A percentile compares a stretch with the other conserved stretches of the same genome.
Evolutionary conservation across 2,329 filamentous ascomycete species (phyloP).

Genomic region (Cladosporium sp.): DNA sequence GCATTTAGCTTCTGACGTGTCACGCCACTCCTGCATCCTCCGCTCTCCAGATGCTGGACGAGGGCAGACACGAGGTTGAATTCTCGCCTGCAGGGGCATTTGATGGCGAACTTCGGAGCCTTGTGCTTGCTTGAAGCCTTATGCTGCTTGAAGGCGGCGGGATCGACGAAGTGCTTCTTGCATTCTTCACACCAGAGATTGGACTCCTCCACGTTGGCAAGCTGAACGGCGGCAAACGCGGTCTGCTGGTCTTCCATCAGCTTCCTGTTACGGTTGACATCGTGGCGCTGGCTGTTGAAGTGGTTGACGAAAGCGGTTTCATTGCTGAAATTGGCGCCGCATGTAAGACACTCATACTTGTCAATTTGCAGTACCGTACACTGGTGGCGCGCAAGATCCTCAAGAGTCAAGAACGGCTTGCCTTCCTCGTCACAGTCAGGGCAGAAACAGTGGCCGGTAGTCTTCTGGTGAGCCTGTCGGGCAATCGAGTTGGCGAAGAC

Average conservation of each 20-base stretch:
- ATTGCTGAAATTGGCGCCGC: neutral
- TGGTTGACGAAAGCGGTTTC: conserved; percentile 8
- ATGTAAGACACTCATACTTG: neutral
- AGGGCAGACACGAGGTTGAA: conserved; percentile 23
- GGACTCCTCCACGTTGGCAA: conserved; percentile 15
- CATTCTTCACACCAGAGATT: conserved; percentile 23
- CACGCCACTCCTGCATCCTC: conserved; percentile 23
- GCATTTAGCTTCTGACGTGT: conserved; percentile 23
- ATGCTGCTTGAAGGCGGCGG: conserved; percentile 19
- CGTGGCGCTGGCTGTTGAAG: conserved; percentile 17
- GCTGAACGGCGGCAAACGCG: neutral
- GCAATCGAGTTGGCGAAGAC: conserved; percentile 5
- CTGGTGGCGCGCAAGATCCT: conserved; percentile 14
- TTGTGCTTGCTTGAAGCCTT: conserved; percentile 25
- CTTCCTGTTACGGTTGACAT: neutral
- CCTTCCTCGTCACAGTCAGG: conserved; percentile 12
- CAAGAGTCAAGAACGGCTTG: neutral
- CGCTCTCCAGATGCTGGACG: conserved; percentile 23
- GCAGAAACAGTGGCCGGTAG: conserved; percentile 22
- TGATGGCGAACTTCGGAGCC: conserved; percentile 17
- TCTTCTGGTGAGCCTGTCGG: conserved; percentile 17
- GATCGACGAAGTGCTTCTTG: conserved; percentile 15
- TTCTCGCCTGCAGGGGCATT: conserved; percentile 20
- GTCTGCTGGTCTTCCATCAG: neutral
- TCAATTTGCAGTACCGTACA: neutral